phyloP scores from a whole-genome alignment of 164 flowering plant genomes.

The Nelumbo lutea region DNA sequence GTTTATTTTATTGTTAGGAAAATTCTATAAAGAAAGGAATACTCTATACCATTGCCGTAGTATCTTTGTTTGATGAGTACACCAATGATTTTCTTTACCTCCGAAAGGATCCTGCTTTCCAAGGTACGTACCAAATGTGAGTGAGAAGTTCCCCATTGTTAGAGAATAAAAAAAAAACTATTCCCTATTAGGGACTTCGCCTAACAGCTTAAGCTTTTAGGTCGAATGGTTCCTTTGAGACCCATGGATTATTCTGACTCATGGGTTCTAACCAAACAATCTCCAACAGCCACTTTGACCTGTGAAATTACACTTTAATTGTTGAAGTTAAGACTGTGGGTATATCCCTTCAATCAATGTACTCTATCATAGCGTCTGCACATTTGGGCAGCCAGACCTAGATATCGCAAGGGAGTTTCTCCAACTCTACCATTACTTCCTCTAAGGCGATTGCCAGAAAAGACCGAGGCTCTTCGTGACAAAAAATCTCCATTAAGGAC shows the following conservation, averaged over 20 bases:
- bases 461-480: constrained; percentile 10
- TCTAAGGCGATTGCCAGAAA: constrained; percentile 15
- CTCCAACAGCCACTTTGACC: too few relatives aligned
- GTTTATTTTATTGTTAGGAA: constrained; percentile 18
- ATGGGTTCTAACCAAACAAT: too few relatives aligned
- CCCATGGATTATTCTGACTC: too few relatives aligned
- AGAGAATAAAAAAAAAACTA: too few relatives aligned
- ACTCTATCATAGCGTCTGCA: constrained; percentile 13
- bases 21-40: constrained; percentile 36
- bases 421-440: constrained; percentile 8
- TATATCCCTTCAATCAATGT: neutral
- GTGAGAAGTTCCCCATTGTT: neutral
- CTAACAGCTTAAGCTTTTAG: too few relatives aligned
- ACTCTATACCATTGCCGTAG: constrained; percentile 24
- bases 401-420: constrained; percentile 15
- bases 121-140: constrained; percentile 20
- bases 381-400: constrained; percentile 29
- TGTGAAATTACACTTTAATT: too few relatives aligned
- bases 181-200: too few relatives aligned
- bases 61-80: constrained; percentile 36
- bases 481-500: constrained; percentile 24
- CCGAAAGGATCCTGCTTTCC: constrained; percentile 42
- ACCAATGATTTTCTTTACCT: constrained; percentile 37
- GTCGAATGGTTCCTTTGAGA: too few relatives aligned
- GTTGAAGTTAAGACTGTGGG: neutral